Evolutionary conservation across 2,329 filamentous ascomycete species (phyloP).

Genomic region (Apiospora kogelbergensis): DNA sequence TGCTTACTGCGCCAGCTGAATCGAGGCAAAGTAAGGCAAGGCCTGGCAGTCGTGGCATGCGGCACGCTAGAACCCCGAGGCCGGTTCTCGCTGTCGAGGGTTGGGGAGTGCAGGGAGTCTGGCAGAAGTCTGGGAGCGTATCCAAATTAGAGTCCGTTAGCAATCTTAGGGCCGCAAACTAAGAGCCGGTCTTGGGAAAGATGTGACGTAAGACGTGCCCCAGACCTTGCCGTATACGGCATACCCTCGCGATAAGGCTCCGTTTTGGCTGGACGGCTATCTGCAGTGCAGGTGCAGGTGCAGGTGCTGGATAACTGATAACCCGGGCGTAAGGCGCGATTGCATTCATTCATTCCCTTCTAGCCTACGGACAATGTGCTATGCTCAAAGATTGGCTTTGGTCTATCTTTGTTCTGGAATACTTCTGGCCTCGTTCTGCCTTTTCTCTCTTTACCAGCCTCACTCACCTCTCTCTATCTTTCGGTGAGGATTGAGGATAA

Average conservation of each 20-base stretch:
- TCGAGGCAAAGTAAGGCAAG: not conserved
- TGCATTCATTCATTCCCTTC: too few species aligned
- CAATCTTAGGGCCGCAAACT: not conserved
- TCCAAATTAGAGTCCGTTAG: not conserved
- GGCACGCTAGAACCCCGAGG: not conserved
- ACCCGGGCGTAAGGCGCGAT: not conserved
- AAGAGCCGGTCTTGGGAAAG: not conserved
- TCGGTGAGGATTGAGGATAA: too few species aligned
- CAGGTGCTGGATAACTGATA: not conserved
- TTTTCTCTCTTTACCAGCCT: too few species aligned
- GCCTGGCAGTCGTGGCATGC: not conserved
- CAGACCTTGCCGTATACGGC: not conserved
- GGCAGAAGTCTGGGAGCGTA: too few species aligned
- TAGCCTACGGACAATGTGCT: too few species aligned
- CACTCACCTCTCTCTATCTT: too few species aligned
- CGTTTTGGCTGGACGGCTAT: not conserved
- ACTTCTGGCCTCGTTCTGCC: too few species aligned
- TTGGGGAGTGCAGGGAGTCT: too few species aligned
- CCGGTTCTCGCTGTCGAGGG: not conserved
- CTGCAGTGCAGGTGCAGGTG: too few species aligned
- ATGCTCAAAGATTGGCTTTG: too few species aligned
- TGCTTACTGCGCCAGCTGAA: not conserved
- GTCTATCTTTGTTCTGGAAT: too few species aligned
- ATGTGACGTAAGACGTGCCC: not conserved
- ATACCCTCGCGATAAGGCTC: not conserved